Conservation (phyloP, 2,329 filamentous ascomycete genomes). For the Cyclaneusma minus region DNA sequence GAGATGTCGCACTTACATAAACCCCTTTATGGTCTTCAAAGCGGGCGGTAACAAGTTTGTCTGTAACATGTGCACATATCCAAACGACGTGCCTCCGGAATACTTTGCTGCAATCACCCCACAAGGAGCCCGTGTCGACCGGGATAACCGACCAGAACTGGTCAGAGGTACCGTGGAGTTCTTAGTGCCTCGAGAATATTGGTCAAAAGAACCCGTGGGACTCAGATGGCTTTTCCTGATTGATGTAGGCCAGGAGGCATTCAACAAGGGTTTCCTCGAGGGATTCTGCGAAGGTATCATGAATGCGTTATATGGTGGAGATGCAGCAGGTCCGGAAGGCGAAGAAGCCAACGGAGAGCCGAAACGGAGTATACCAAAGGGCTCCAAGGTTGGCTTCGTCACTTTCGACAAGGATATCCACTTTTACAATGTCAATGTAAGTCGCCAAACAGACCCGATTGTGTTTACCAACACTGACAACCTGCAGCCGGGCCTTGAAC, state of each 20-base stretch:
- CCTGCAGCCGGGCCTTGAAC: slow-evolving; percentile 60
- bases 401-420: slow-evolving; percentile 95
- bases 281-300: slow-evolving; percentile 83
- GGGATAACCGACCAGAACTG: slow-evolving; percentile 77
- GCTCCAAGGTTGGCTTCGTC: slow-evolving; percentile 82
- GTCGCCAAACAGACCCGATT: slow-evolving; percentile 18
- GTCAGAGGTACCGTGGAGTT: slow-evolving; percentile 90
- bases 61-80: slow-evolving; percentile 95
- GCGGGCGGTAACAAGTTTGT: slow-evolving; percentile 92
- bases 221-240: slow-evolving; percentile 82
- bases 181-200: slow-evolving; percentile 95
- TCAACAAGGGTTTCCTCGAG: slow-evolving; percentile 80
- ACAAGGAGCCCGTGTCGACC: slow-evolving; percentile 73
- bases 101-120: slow-evolving; percentile 89
- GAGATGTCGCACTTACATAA: slow-evolving; percentile 91
- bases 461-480: slow-evolving; percentile 5
- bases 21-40: slow-evolving; percentile 96
- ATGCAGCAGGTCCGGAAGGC: slow-evolving; percentile 29
- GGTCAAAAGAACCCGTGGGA: slow-evolving; percentile 84
- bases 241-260: slow-evolving; percentile 82
- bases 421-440: slow-evolving; percentile 86
- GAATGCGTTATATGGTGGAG: slow-evolving; percentile 65
- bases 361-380: slow-evolving; percentile 50
- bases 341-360: slow-evolving; percentile 36
- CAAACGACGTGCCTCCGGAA: slow-evolving; percentile 81